Evolutionary conservation across 1,284 basidiomycete genomes (phyloP).

Genomic region (Vanrija sp.): DNA sequence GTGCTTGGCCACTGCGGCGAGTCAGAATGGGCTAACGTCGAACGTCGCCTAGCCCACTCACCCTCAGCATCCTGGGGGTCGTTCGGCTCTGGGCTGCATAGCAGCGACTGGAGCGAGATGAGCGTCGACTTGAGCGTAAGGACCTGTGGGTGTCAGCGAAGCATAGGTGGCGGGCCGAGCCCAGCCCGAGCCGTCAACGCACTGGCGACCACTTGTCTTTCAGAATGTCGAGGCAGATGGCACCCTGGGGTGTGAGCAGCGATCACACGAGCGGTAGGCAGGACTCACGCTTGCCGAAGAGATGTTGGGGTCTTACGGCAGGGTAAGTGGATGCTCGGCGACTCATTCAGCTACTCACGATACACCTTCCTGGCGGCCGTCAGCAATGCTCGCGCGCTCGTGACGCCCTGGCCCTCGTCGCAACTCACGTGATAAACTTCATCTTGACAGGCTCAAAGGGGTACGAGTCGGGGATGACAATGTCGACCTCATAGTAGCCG

Average conservation of each 20-base stretch:
- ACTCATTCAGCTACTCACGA: constrained; percentile 52
- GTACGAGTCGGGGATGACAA: constrained; percentile 89
- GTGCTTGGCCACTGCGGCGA: constrained; percentile 75
- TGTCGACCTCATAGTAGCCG: constrained; percentile 90
- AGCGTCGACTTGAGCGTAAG: constrained; percentile 94
- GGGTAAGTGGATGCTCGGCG: no score
- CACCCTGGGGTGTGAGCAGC: constrained; percentile 15
- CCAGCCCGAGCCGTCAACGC: constrained; percentile 10
- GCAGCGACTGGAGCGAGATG: constrained; percentile 88
- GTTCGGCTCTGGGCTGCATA: constrained; percentile 94
- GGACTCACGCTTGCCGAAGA: constrained; percentile 73
- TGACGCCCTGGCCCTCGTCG: background rate
- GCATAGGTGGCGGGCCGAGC: constrained; percentile 1
- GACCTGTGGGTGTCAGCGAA: constrained; percentile 50
- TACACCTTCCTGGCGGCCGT: constrained; percentile 66
- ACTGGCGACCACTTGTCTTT: constrained; percentile 75
- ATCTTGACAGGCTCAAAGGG: constrained; percentile 98
- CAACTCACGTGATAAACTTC: constrained; percentile 76
- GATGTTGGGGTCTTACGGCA: constrained; percentile 66
- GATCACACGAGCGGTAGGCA: no score
- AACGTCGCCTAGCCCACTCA: constrained; percentile 13
- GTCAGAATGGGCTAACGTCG: background rate
- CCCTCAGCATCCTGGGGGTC: constrained; percentile 96
- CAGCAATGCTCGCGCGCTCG: background rate
- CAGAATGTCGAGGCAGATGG: constrained; percentile 61